Conservation (phyloP, 192 early-diverging fungal genomes). For the Entrophospora sp. region DNA sequence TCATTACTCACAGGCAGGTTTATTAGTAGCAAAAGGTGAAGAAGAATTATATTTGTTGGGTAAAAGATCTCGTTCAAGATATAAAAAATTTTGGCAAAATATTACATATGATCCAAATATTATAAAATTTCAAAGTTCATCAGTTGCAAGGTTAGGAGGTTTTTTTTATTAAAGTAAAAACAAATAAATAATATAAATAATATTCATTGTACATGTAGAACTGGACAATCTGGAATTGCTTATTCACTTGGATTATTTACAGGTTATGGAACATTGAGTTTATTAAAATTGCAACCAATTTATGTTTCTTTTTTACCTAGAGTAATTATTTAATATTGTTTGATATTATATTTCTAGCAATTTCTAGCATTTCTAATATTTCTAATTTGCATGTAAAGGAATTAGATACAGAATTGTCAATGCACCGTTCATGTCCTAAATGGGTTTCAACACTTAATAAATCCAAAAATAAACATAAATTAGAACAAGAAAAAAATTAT, state of each 20-base stretch:
- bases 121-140: slow-evolving; percentile 6
- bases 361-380: background rate
- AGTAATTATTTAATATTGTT: background rate
- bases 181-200: background rate
- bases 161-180: background rate
- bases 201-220: background rate
- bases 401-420: background rate
- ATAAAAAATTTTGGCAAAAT: slow-evolving; percentile 5
- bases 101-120: slow-evolving; percentile 9
- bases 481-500: background rate
- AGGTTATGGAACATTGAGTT: slow-evolving; percentile 1
- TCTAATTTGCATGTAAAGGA: background rate
- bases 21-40: background rate
- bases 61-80: background rate
- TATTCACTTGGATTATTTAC: slow-evolving; percentile 14
- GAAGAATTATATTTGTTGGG: slow-evolving; percentile 7
- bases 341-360: background rate
- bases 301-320: background rate
- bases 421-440: slow-evolving; percentile 7
- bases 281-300: background rate
- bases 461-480: background rate
- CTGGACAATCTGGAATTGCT: slow-evolving; percentile 6
- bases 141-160: background rate
- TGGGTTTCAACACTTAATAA: background rate
- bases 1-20: background rate